phyloP scores from a whole-genome alignment of 768 basidiomycete genomes.

The Erythrobasidium yunnanense region DNA sequence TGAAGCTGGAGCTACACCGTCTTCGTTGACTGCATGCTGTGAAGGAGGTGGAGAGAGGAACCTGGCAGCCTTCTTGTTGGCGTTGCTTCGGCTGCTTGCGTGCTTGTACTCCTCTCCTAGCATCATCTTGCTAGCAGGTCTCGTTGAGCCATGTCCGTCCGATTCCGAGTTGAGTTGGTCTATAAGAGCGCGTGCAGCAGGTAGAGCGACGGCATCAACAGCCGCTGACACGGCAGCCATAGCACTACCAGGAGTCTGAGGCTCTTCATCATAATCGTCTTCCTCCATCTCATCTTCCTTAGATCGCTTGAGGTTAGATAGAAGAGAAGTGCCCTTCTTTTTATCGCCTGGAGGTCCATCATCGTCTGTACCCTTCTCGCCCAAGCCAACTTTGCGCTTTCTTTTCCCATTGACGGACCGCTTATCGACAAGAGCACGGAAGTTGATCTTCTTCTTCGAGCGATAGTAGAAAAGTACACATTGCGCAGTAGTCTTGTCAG shows the following conservation, averaged over 20 bases:
- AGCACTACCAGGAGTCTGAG: conserved; percentile 13
- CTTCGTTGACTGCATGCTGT: background rate
- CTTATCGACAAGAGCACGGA: conserved; percentile 61
- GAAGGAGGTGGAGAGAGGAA: conserved; percentile 15
- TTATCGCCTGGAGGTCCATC: background rate
- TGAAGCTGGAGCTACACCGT: conserved; percentile 8
- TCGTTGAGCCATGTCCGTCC: background rate
- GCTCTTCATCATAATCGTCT: conserved; percentile 32
- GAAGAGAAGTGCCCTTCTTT: conserved; percentile 68
- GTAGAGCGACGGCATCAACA: background rate
- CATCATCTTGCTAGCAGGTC: background rate
- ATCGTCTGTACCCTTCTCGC: conserved; percentile 47
- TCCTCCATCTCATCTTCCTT: conserved; percentile 24
- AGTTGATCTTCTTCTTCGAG: conserved; percentile 85
- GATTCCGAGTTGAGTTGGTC: background rate
- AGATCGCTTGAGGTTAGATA: conserved; percentile 55
- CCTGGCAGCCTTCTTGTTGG: conserved; percentile 21
- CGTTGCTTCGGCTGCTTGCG: background rate
- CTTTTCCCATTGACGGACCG: conserved; percentile 58
- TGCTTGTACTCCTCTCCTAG: no score
- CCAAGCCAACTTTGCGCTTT: conserved; percentile 46
- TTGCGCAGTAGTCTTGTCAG: conserved; percentile 74
- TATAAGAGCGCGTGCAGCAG: conserved; percentile 10
- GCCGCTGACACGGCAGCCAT: conserved; percentile 1
- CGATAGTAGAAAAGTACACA: conserved; percentile 90